Evolutionary conservation across 805 yeast species (phyloP).

Genomic region (Novakomyces olei): DNA sequence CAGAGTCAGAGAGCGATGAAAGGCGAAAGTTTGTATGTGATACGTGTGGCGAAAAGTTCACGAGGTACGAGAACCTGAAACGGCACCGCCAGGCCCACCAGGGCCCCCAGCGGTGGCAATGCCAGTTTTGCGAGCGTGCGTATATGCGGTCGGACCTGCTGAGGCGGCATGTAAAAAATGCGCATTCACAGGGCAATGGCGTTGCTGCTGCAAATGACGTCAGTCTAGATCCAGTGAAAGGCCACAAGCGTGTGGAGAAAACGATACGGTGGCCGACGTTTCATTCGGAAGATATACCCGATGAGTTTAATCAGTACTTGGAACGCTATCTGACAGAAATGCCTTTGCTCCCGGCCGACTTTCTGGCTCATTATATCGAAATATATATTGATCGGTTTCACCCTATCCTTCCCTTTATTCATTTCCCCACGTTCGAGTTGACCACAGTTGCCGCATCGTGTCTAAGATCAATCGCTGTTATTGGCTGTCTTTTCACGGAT

Average conservation of each 20-base stretch:
- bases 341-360: slow-evolving; percentile 1
- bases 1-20: background rate
- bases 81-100: background rate
- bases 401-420: slow-evolving; percentile 1
- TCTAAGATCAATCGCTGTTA: background rate
- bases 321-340: background rate
- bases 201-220: too few species aligned
- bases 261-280: background rate
- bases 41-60: background rate
- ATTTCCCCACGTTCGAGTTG: background rate
- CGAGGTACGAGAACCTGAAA: background rate
- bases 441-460: background rate
- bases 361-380: background rate
- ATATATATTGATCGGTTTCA: slow-evolving; percentile 1
- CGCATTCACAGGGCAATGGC: too few species aligned
- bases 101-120: background rate
- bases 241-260: too few species aligned
- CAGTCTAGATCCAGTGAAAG: too few species aligned
- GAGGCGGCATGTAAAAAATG: slow-evolving; percentile 1
- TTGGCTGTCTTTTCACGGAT: background rate
- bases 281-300: background rate
- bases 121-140: background rate
- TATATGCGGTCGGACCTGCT: background rate
- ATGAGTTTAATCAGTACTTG: background rate
- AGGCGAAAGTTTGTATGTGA: slow-evolving; percentile 1